phyloP scores from a whole-genome alignment of 1,284 basidiomycete genomes.

The Sporisorium iseilematis-ciliati region DNA sequence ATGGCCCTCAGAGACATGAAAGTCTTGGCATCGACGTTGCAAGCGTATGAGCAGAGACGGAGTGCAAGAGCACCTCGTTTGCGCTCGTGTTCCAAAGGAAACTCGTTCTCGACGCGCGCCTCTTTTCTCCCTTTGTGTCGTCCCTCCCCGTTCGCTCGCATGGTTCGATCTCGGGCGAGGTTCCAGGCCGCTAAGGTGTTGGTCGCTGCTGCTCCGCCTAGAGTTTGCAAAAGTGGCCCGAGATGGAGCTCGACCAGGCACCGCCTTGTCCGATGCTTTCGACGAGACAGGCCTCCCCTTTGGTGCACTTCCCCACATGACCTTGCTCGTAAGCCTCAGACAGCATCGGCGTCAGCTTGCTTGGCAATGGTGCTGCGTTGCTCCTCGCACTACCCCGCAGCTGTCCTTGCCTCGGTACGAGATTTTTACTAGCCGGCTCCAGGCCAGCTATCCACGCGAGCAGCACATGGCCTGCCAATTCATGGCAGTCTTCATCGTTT shows the following conservation, averaged over 20 bases:
- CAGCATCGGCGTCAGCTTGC: neutral
- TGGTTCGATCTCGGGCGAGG: neutral
- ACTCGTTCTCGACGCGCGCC: neutral
- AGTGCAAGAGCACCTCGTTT: neutral
- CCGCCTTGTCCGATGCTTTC: neutral
- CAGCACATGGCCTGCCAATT: slow-evolving; percentile 12
- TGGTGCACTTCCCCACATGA: slow-evolving; percentile 12
- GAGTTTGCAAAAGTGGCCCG: too few species aligned
- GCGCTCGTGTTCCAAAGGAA: neutral
- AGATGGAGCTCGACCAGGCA: neutral
- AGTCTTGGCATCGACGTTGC: slow-evolving; percentile 7
- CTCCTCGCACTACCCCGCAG: neutral
- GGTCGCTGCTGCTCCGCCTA: neutral
- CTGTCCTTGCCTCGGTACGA: slow-evolving; percentile 9
- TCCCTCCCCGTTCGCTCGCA: neutral
- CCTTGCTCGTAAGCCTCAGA: slow-evolving; percentile 6
- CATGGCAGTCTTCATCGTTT: neutral
- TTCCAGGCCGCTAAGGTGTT: neutral
- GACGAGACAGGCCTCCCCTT: neutral
- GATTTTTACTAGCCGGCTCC: slow-evolving; percentile 9
- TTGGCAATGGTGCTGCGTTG: neutral
- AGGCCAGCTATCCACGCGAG: slow-evolving; percentile 11
- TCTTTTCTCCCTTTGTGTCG: neutral
- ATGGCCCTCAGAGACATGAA: neutral
- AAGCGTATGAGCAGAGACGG: neutral